phyloP scores from a whole-genome alignment of 2,329 filamentous ascomycete genomes.

The Aspergillaceae sp. region DNA sequence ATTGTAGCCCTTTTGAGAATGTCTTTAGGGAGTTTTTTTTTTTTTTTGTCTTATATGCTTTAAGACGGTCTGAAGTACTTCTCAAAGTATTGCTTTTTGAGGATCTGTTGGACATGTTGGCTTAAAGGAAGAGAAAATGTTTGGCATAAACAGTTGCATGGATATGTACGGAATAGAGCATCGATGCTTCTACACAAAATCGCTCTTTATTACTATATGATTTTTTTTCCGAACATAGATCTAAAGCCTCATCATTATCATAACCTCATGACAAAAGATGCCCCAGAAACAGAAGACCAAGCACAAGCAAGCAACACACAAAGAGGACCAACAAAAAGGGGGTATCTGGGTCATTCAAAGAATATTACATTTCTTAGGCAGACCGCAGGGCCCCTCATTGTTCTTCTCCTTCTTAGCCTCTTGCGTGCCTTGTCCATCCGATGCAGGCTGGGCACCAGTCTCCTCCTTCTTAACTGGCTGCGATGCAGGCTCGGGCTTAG shows the following conservation, averaged over 20 bases:
- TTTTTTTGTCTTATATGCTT: too few species aligned
- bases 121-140: too few species aligned
- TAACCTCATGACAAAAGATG: conserved; percentile 7
- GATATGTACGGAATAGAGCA: too few species aligned
- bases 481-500: conserved; percentile 18
- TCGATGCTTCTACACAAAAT: too few species aligned
- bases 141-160: too few species aligned
- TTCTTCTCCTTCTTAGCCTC: conserved; percentile 42
- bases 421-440: conserved; percentile 17
- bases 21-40: neutral
- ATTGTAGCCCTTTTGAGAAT: neutral
- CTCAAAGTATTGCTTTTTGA: too few species aligned
- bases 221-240: too few species aligned
- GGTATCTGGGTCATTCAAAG: conserved; percentile 37
- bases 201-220: too few species aligned
- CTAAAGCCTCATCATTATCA: neutral
- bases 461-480: conserved; percentile 17
- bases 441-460: conserved; percentile 9
- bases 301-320: conserved; percentile 1
- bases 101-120: too few species aligned
- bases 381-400: conserved; percentile 60
- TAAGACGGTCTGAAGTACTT: too few species aligned
- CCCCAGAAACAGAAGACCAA: conserved; percentile 4
- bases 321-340: conserved; percentile 1
- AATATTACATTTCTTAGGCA: conserved; percentile 66